phyloP scores from a whole-genome alignment of 1,284 basidiomycete genomes.

The Cutaneotrichosporon daszewskae region DNA sequence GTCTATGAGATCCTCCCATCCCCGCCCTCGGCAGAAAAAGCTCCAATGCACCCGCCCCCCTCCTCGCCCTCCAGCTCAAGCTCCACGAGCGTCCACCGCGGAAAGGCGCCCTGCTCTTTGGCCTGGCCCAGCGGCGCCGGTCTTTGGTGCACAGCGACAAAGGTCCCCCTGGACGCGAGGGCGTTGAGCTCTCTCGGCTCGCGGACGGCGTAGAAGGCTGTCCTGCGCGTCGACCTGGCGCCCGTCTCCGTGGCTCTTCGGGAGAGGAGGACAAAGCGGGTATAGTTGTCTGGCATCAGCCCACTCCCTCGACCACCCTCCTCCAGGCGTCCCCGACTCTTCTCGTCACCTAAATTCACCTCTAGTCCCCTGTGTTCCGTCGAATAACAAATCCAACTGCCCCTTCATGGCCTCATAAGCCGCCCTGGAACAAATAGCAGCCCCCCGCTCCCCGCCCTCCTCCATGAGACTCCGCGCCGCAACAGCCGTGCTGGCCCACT shows the following conservation, averaged over 20 bases:
- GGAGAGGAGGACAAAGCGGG: conserved; percentile 42
- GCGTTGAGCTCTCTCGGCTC: neutral
- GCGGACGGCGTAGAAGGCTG: conserved; percentile 3
- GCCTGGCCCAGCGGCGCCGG: conserved; percentile 6
- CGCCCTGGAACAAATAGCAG: conserved; percentile 42
- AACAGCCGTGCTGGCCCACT: conserved; percentile 38
- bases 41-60: neutral
- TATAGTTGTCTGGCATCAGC: conserved; percentile 40
- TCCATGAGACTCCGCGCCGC: conserved; percentile 32
- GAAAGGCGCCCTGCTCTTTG: neutral
- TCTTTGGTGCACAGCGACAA: conserved; percentile 5
- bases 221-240: neutral
- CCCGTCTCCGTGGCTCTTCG: conserved; percentile 1
- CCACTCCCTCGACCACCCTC: neutral
- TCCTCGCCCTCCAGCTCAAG: neutral
- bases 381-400: conserved; percentile 31
- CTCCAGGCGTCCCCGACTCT: neutral
- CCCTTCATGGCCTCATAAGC: conserved; percentile 23
- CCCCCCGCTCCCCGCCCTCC: conserved; percentile 18
- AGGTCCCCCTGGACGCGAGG: neutral
- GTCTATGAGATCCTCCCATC: no score
- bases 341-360: conserved; percentile 24
- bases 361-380: conserved; percentile 39
- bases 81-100: conserved; percentile 9
- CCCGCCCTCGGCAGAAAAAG: neutral